A percentile compares a stretch with the other conserved stretches of the same genome.
phyloP scores from a whole-genome alignment of 2,329 filamentous ascomycete species.

The Talaromyces sp. region DNA sequence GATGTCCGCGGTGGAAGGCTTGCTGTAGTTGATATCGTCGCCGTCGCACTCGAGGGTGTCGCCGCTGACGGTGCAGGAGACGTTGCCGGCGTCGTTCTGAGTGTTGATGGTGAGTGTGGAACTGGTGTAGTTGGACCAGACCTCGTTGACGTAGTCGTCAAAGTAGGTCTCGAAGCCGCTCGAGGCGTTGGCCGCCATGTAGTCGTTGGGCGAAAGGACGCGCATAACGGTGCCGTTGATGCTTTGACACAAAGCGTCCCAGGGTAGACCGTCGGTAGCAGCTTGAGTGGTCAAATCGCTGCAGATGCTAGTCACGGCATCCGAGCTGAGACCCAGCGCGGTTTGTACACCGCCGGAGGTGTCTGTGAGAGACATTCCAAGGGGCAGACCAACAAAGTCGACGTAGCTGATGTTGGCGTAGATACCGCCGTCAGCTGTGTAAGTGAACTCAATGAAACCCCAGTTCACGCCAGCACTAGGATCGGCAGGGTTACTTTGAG shows the following conservation, averaged over 20 bases:
- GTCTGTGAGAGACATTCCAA: conserved; percentile 53
- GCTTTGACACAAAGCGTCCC: conserved; percentile 52
- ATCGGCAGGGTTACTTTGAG: conserved; percentile 44
- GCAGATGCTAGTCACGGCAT: conserved; percentile 49
- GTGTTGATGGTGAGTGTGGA: conserved; percentile 52
- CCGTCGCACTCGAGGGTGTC: conserved; percentile 40
- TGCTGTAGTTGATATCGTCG: conserved; percentile 44
- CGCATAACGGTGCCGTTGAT: conserved; percentile 43
- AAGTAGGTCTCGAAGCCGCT: conserved; percentile 52
- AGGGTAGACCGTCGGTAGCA: conserved; percentile 47
- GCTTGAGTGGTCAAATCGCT: conserved; percentile 46
- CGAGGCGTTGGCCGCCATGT: conserved; percentile 41
- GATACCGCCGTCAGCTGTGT: conserved; percentile 35
- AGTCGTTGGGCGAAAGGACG: conserved; percentile 54
- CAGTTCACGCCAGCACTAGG: conserved; percentile 46
- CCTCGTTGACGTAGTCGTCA: conserved; percentile 48
- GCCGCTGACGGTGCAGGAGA: conserved; percentile 43
- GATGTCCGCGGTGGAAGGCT: conserved; percentile 47
- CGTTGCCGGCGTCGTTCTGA: conserved; percentile 51
- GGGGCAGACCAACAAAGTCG: conserved; percentile 50
- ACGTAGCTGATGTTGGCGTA: conserved; percentile 53
- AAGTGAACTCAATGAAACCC: conserved; percentile 52
- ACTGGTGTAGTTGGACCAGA: conserved; percentile 50
- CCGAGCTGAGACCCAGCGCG: conserved; percentile 50
- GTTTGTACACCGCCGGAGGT: conserved; percentile 43